These are phyloP conservation scores for Botrytis elliptica DNA, from an alignment of 2,329 filamentous ascomycete species.

Conservation along the genomic window DNA sequence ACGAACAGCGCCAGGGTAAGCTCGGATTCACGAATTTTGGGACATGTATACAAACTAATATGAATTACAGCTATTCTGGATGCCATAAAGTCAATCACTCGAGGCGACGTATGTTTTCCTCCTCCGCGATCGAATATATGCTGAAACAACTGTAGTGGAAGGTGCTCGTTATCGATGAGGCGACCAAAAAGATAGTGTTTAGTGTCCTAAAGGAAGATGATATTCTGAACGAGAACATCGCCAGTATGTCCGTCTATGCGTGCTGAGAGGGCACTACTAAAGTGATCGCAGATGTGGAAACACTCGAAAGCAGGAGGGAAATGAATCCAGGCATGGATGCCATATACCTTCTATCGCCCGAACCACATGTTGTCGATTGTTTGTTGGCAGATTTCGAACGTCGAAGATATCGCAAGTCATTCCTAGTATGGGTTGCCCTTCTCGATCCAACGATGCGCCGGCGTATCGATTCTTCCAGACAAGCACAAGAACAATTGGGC, in stretches of 20 bases:
- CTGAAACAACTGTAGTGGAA: conserved; percentile 70
- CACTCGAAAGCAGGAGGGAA: conserved; percentile 82
- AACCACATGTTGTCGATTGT: conserved; percentile 87
- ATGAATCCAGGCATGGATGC: conserved; percentile 89
- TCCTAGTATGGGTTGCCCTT: conserved; percentile 80
- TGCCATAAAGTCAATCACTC: conserved; percentile 74
- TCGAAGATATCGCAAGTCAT: conserved; percentile 74
- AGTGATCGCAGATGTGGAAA: conserved; percentile 73
- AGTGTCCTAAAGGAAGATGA: conserved; percentile 94
- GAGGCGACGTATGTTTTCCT: conserved; percentile 66
- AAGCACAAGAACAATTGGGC: conserved; percentile 71
- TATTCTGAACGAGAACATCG: conserved; percentile 94
- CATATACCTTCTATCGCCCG: conserved; percentile 85
- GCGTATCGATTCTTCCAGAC: conserved; percentile 69
- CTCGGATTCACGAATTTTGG: conserved; percentile 14
- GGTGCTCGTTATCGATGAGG: conserved; percentile 85
- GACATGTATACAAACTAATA: conserved; percentile 24
- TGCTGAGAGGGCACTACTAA: conserved; percentile 21
- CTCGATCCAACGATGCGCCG: conserved; percentile 69
- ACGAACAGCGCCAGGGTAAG: conserved; percentile 77
- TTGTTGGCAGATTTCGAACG: conserved; percentile 89
- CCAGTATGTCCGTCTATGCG: conserved; percentile 58
- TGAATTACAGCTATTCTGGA: conserved; percentile 62
- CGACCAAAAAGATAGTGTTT: conserved; percentile 80
- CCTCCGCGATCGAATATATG: conserved; percentile 7